These are phyloP conservation scores for Mycena leptocephala DNA, from an alignment of 768 basidiomycete species.

Conservation along the genomic window DNA sequence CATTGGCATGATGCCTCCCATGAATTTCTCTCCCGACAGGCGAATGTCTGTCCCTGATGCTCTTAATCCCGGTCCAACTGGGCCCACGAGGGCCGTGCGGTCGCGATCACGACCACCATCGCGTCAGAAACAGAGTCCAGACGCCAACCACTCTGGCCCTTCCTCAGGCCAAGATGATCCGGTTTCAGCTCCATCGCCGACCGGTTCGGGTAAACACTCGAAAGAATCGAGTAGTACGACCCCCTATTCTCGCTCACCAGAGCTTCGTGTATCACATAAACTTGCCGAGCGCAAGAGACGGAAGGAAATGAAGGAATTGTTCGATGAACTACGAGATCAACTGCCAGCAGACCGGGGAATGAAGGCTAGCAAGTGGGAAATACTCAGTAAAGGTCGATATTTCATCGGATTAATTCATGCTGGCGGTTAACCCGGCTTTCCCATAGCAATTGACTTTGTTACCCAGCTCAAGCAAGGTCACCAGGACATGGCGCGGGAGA, in stretches of 20 bases:
- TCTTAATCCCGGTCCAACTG: constrained; percentile 54
- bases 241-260: constrained; percentile 96
- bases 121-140: constrained; percentile 65
- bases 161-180: constrained; percentile 64
- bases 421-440: constrained; percentile 26
- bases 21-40: constrained; percentile 75
- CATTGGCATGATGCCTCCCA: constrained; percentile 71
- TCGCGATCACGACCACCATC: constrained; percentile 83
- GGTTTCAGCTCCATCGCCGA: constrained; percentile 54
- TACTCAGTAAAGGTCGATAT: constrained; percentile 90
- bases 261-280: constrained; percentile 96
- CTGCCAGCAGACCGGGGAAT: constrained; percentile 93
- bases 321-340: constrained; percentile 95
- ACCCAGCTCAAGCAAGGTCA: constrained; percentile 82
- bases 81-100: constrained; percentile 68
- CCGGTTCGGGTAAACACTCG: constrained; percentile 51
- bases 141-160: constrained; percentile 59
- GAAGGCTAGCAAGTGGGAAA: constrained; percentile 99
- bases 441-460: constrained; percentile 91
- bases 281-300: constrained; percentile 96
- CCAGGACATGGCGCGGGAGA: constrained; percentile 84
- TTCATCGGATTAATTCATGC: constrained; percentile 4
- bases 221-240: constrained; percentile 73
- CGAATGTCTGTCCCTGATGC: constrained; percentile 85
- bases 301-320: constrained; percentile 99